Evolutionary conservation across 2,329 filamentous ascomycete genomes (phyloP), one percentile per base, ranked within the genome.

Genomic region (Bisporella sp.): DNA sequence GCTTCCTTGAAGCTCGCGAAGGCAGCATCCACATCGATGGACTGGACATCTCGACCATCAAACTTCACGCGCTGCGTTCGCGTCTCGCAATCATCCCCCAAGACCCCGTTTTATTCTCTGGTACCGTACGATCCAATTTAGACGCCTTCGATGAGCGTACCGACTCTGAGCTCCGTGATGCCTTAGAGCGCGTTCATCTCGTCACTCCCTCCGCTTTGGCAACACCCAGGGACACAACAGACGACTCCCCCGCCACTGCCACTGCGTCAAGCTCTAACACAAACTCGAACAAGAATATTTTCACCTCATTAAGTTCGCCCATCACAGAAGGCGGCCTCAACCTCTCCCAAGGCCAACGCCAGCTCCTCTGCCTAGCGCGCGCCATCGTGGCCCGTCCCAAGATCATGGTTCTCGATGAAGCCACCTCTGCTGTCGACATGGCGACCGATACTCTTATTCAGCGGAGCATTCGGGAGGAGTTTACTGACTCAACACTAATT

Each of bases 1-100:
- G 87, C 21, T 89, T 91, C 71, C 70, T 91, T 9, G 85, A 89
- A 63, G 78, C 84, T 0, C 69, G 75, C 5, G 76, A 80, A 9
- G 87, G 87, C 6, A 77, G 68, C 11, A 82, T 91, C 54, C 64
- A 73, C 51, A 85, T 92, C 54, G 87, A 91, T 59, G 86, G 85
- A 0, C 58, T 89, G 9, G 85, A 91, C 61, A 87, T 90, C 47
- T 83, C 84, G 28, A 84, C 79, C 59, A 79, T 91, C 60, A 79
- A 78, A 48, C 74, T 91, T 0, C 76, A 85, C 50, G 81, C 85
- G 49, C 71, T 93, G 8, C 79, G 88, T 29, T 84, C 80, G n/a
- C 76, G 86, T 0, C 69, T 93, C 0, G 85, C 86, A 37, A 91
- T 93, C 57, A 92, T 93, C 48, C 87, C 88, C 1, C 85, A 90